Evolutionary conservation across 257 asterid species (phyloP).

Genomic region (Solanum lycopersicoides): DNA sequence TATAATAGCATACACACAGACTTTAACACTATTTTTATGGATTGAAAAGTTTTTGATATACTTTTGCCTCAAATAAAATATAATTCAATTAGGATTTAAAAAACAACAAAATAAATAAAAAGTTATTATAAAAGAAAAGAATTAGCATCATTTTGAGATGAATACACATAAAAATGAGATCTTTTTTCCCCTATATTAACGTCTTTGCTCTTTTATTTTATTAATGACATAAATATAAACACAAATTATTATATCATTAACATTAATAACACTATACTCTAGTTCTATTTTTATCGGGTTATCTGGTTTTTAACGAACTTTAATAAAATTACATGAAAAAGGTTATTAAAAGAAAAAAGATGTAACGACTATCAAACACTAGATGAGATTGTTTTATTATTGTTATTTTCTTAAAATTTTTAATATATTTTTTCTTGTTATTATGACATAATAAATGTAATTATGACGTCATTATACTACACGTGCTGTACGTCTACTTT

Average conservation of each 20-base stretch:
- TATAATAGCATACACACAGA: fast-evolving
- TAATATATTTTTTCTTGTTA: background rate
- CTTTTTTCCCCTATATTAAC: too few species aligned
- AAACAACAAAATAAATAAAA: too few species aligned
- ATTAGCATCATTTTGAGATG: background rate
- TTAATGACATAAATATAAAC: background rate
- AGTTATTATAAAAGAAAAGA: too few species aligned
- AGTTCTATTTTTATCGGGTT: background rate
- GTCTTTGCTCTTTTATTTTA: background rate
- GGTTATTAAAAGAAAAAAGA: too few species aligned
- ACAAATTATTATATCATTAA: too few species aligned
- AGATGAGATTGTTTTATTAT: background rate
- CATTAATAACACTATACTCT: background rate
- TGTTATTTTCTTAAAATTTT: background rate
- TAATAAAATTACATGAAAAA: too few species aligned
- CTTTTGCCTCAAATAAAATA: background rate
- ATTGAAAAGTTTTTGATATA: background rate
- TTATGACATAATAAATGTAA: background rate
- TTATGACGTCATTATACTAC: background rate
- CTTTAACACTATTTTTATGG: background rate
- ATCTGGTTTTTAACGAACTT: background rate
- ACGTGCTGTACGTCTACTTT: background rate
- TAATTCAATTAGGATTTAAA: too few species aligned
- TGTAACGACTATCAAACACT: too few species aligned
- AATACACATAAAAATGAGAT: background rate